Percentiles rank a stretch among this genome's conserved stretches.
phyloP scores from a whole-genome alignment of 2,329 filamentous ascomycete species.

The Colletotrichum caudatum region DNA sequence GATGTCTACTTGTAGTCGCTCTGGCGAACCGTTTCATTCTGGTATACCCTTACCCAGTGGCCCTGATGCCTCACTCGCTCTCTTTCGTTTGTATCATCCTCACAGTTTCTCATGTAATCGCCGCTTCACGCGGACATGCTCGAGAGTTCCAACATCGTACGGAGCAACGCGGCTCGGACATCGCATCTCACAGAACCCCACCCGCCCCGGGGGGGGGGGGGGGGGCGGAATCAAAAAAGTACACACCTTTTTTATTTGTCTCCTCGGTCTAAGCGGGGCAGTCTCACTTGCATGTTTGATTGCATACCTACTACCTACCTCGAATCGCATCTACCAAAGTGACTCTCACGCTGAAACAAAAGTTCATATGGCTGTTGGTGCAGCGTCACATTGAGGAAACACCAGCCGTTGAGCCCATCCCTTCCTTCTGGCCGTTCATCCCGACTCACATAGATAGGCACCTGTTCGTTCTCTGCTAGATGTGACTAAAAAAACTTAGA shows the following conservation, averaged over 20 bases:
- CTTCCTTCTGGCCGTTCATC: neutral
- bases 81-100: neutral
- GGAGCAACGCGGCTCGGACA: neutral
- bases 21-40: neutral
- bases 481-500: neutral
- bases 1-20: neutral
- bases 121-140: neutral
- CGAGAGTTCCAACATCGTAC: neutral
- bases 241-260: conserved; percentile 9
- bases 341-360: neutral
- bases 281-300: neutral
- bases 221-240: neutral
- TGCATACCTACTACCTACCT: neutral
- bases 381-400: conserved; percentile 4
- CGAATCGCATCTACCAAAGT: neutral
- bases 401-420: neutral
- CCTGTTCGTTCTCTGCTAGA: neutral
- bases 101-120: neutral
- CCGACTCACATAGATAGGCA: neutral
- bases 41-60: no score
- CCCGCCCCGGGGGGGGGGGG: neutral
- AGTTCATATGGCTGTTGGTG: neutral
- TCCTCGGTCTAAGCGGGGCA: conserved; percentile 16
- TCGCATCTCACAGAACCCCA: conserved; percentile 11
- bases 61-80: neutral